Evolutionary conservation across 1,284 basidiomycete species (phyloP).

Genomic region (Bondarzewia mesenterica): DNA sequence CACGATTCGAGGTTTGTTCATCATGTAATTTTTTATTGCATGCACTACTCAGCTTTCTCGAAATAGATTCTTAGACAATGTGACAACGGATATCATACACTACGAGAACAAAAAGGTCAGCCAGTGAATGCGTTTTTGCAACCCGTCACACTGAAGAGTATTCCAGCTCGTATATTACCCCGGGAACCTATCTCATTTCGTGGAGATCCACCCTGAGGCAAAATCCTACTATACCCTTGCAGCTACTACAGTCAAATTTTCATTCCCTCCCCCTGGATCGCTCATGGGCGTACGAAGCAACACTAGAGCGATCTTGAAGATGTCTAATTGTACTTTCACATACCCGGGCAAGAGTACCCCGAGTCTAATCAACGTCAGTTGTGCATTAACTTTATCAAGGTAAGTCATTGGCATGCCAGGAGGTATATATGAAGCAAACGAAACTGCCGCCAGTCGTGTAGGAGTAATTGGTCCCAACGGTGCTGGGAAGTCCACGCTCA

Average conservation of each 20-base stretch:
- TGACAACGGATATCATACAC: conserved; percentile 98
- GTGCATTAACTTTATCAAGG: conserved; percentile 88
- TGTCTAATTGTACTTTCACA: conserved; percentile 88
- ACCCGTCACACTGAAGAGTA: neutral
- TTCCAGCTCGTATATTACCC: conserved; percentile 85
- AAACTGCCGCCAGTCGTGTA: conserved; percentile 58
- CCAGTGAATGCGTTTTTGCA: neutral
- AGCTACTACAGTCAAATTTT: conserved; percentile 92
- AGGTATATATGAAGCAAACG: conserved; percentile 14
- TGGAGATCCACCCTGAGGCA: conserved; percentile 87
- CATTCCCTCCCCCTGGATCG: conserved; percentile 93
- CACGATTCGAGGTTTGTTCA: conserved; percentile 86
- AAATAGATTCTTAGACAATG: conserved; percentile 85
- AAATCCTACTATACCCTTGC: conserved; percentile 97
- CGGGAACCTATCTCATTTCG: conserved; percentile 91
- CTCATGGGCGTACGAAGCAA: conserved; percentile 97
- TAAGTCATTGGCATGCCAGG: conserved; percentile 21
- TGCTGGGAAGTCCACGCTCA: conserved; percentile 93
- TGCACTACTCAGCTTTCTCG: neutral
- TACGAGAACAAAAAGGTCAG: conserved; percentile 89
- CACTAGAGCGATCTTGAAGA: conserved; percentile 94
- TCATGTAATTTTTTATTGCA: conserved; percentile 2
- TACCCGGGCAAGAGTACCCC: conserved; percentile 85
- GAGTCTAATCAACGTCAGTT: conserved; percentile 84
- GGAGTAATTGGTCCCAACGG: conserved; percentile 90